Evolutionary conservation across 495 filamentous ascomycete species (phyloP).

Genomic region (Opeltia flavorubescens): DNA sequence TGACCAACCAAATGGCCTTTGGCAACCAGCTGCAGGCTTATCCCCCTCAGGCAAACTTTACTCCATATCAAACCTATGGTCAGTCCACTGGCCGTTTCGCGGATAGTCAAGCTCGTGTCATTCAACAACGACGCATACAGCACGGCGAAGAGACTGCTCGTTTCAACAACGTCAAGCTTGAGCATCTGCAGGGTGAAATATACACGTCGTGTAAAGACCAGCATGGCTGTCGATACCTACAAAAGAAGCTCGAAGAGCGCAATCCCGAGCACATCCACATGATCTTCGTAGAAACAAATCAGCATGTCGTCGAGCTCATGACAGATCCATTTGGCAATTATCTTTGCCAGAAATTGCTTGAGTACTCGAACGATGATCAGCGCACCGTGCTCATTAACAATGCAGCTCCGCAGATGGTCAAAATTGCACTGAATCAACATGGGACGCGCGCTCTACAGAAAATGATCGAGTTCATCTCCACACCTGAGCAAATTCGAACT

Average conservation of each 20-base stretch:
- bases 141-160: conserved; percentile 46
- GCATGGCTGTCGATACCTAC: conserved; percentile 87
- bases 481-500: conserved; percentile 57
- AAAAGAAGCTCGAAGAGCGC: conserved; percentile 92
- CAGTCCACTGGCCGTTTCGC: conserved; percentile 29
- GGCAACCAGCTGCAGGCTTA: conserved; percentile 25
- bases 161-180: conserved; percentile 64
- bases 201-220: conserved; percentile 90
- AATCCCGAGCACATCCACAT: conserved; percentile 69
- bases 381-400: conserved; percentile 85
- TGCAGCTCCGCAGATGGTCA: conserved; percentile 68
- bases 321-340: conserved; percentile 98
- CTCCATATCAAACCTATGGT: conserved; percentile 30
- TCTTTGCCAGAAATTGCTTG: conserved; percentile 89
- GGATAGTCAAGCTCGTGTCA: conserved; percentile 56
- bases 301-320: conserved; percentile 92
- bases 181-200: conserved; percentile 65
- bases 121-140: conserved; percentile 50
- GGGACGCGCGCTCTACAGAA: conserved; percentile 93
- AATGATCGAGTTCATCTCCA: conserved; percentile 95
- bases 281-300: conserved; percentile 85
- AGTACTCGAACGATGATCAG: conserved; percentile 85
- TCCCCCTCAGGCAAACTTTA: conserved; percentile 32
- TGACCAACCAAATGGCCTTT: conserved; percentile 31
- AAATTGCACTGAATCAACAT: conserved; percentile 90